Conservation (phyloP, 106 monocot species). For the Phalaenopsis aphrodite region DNA sequence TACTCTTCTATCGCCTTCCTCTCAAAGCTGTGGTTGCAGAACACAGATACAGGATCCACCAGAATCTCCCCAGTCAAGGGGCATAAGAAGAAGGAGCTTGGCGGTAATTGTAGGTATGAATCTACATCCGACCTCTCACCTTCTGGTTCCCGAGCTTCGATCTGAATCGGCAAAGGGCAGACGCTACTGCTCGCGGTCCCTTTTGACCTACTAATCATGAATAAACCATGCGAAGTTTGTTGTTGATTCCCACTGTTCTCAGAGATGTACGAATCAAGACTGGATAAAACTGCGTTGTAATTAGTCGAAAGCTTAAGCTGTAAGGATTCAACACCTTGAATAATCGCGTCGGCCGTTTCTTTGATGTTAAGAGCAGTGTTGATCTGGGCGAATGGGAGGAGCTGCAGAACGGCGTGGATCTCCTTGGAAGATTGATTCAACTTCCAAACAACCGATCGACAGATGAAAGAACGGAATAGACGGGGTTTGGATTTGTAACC, state of each 20-base stretch:
- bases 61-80: constrained; percentile 3
- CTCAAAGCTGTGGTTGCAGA: constrained; percentile 23
- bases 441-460: background rate
- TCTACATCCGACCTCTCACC: background rate
- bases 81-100: constrained; percentile 11
- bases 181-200: background rate
- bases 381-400: background rate
- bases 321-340: background rate
- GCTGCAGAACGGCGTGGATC: background rate
- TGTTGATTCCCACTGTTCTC: background rate
- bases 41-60: constrained; percentile 15
- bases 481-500: constrained; percentile 1
- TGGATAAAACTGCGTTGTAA: background rate
- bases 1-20: constrained; percentile 3
- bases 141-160: background rate
- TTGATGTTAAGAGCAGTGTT: background rate
- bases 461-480: background rate
- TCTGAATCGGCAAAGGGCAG: background rate
- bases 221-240: background rate
- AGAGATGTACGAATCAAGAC: background rate
- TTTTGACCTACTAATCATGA: background rate
- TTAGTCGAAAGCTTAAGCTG: background rate
- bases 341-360: background rate
- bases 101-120: background rate
- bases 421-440: constrained; percentile 2